phyloP scores from a whole-genome alignment of 441 rosid species.

The Oxalis stricta region DNA sequence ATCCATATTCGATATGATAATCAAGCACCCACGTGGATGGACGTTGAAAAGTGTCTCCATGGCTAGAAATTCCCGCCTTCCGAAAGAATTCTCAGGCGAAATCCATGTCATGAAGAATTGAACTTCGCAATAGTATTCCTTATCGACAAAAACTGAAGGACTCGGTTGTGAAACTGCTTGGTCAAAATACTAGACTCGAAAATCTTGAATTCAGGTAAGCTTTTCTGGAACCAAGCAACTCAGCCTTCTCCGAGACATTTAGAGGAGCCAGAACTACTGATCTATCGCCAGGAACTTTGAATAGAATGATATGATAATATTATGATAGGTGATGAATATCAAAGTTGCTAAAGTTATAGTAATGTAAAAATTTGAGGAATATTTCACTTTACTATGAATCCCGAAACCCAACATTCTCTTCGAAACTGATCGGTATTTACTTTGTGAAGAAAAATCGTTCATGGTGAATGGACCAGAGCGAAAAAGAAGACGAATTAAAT shows the following conservation, averaged over 20 bases:
- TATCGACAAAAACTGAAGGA: slow-evolving; percentile 17
- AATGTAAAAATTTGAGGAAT: too few species aligned
- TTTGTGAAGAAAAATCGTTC: too few species aligned
- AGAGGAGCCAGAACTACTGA: too few species aligned
- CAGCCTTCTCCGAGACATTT: slow-evolving; percentile 21
- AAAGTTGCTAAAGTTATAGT: too few species aligned
- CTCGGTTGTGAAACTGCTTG: slow-evolving; percentile 20
- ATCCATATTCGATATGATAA: slow-evolving; percentile 32
- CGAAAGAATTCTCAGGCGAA: slow-evolving; percentile 28
- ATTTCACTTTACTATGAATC: too few species aligned
- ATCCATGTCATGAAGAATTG: slow-evolving; percentile 52
- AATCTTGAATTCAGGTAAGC: slow-evolving; percentile 28
- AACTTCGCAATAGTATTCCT: slow-evolving; percentile 26
- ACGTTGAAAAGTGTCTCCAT: slow-evolving; percentile 33
- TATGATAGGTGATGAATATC: too few species aligned
- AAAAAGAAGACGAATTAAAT: too few species aligned
- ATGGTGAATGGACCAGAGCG: too few species aligned
- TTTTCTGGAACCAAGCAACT: slow-evolving; percentile 26
- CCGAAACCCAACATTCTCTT: too few species aligned
- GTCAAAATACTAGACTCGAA: slow-evolving; percentile 24
- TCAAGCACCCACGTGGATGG: slow-evolving; percentile 30
- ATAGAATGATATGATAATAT: too few species aligned
- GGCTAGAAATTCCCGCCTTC: slow-evolving; percentile 35
- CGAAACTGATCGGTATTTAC: too few species aligned
- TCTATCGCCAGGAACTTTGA: too few species aligned